Evolutionary conservation across 2,329 filamentous ascomycete species (phyloP).

Genomic region (Penicillium sp.): DNA sequence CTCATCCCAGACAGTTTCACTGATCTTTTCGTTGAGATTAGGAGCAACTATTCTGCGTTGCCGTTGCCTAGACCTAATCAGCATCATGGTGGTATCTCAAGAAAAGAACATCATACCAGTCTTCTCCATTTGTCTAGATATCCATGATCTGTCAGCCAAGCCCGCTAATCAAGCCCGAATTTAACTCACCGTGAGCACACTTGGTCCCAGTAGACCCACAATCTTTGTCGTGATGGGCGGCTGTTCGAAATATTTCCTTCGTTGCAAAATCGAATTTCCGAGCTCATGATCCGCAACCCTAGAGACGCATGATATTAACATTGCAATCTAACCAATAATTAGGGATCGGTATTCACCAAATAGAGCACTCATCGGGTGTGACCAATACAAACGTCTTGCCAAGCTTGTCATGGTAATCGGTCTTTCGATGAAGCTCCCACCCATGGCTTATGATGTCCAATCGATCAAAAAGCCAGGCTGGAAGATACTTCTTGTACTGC

Average conservation of each 20-base stretch:
- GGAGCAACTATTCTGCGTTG: constrained; percentile 41
- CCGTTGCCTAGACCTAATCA: constrained; percentile 27
- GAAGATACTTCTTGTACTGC: constrained; percentile 27
- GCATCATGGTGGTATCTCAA: not conserved
- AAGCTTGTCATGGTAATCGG: constrained; percentile 26
- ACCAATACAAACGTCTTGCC: constrained; percentile 36
- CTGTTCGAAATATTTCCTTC: constrained; percentile 40
- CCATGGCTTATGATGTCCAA: constrained; percentile 32
- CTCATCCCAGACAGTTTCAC: constrained; percentile 38
- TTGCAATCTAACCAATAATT: not conserved
- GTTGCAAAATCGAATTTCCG: constrained; percentile 31
- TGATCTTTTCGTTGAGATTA: constrained; percentile 41
- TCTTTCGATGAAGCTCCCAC: constrained; percentile 37
- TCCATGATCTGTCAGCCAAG: not conserved
- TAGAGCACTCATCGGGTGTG: constrained; percentile 24
- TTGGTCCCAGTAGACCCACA: constrained; percentile 38
- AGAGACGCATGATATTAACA: not conserved
- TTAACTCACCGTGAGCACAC: constrained; percentile 34
- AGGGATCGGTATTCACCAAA: constrained; percentile 10
- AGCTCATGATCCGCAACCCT: constrained; percentile 36
- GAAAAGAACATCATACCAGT: not conserved
- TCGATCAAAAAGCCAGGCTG: constrained; percentile 23
- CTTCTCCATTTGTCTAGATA: not conserved
- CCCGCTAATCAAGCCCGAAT: not conserved
- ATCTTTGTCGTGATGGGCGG: constrained; percentile 27